phyloP scores from a whole-genome alignment of 129 eudicot genomes.

The Saussurea involucrata region DNA sequence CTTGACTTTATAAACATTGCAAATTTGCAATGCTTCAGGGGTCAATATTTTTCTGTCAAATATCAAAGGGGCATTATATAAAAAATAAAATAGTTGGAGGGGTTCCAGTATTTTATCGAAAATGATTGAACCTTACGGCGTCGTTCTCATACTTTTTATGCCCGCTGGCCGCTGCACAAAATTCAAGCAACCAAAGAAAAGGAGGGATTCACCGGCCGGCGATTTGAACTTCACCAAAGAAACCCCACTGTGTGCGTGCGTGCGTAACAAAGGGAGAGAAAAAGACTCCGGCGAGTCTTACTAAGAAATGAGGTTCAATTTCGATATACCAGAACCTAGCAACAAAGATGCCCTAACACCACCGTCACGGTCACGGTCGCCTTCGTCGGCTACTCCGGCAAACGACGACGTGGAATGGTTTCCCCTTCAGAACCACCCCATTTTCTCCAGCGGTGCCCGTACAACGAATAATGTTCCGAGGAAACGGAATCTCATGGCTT shows the following conservation, averaged over 20 bases:
- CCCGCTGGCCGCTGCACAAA: neutral
- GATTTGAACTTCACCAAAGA: conserved; percentile 8
- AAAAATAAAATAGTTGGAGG: neutral
- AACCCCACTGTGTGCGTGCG: neutral
- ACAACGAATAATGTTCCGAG: conserved; percentile 11
- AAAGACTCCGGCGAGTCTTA: neutral
- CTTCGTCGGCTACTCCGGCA: conserved; percentile 47
- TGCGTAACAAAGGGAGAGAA: neutral
- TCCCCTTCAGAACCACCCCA: conserved; percentile 78
- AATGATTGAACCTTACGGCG: conserved; percentile 1
- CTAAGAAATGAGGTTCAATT: conserved; percentile 51
- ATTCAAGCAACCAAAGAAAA: neutral
- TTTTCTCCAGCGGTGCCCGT: conserved; percentile 39
- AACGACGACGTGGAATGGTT: conserved; percentile 82
- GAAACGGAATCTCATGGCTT: conserved; percentile 55
- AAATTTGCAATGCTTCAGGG: neutral
- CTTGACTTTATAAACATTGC: neutral
- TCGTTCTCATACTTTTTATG: conserved; percentile 6
- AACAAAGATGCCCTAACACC: conserved; percentile 31
- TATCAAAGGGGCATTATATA: neutral
- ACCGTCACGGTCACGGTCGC: conserved; percentile 28
- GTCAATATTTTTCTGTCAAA: neutral
- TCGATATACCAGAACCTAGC: conserved; percentile 41
- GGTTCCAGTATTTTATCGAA: neutral
- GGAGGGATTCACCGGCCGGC: conserved; percentile 18